A percentile compares a stretch with the other conserved stretches of the same genome.
Evolutionary conservation across 495 filamentous ascomycete genomes (phyloP).

Genomic region (Podospora tetraspora): DNA sequence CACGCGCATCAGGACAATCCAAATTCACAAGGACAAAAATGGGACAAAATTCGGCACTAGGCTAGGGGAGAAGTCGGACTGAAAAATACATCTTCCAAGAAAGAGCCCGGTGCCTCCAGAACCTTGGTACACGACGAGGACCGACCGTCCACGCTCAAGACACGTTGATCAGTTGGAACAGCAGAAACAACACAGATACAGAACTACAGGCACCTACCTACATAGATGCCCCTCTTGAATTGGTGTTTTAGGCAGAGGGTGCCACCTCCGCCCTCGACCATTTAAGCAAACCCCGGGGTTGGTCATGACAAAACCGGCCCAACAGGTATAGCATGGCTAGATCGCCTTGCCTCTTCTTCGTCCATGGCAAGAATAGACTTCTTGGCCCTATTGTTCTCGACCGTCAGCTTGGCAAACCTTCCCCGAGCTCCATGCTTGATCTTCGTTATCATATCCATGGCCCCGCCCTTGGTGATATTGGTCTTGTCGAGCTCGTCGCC

Average conservation of each 20-base stretch:
- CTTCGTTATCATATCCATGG: slow-evolving; percentile 90
- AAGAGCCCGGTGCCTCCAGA: background rate
- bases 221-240: background rate
- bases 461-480: slow-evolving; percentile 71
- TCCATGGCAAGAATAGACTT: slow-evolving; percentile 38
- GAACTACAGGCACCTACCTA: background rate
- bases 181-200: background rate
- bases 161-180: background rate
- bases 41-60: background rate
- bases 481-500: slow-evolving; percentile 48
- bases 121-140: background rate
- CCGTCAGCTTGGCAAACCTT: slow-evolving; percentile 52
- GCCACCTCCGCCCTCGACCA: background rate
- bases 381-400: slow-evolving; percentile 42
- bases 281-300: background rate
- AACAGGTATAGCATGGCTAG: slow-evolving; percentile 55
- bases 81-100: background rate
- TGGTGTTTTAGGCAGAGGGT: background rate
- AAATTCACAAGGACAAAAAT: background rate
- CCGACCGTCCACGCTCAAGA: background rate
- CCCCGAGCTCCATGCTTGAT: slow-evolving; percentile 76
- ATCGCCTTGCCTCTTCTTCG: slow-evolving; percentile 37
- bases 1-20: background rate
- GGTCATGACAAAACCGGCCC: slow-evolving; percentile 45
- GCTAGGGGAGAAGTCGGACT: background rate